Percentiles rank a stretch among this genome's conserved stretches.
These are phyloP conservation scores for Gaultheria prostrata DNA, from an alignment of 148 eudicot genomes.

Conservation along the genomic window DNA sequence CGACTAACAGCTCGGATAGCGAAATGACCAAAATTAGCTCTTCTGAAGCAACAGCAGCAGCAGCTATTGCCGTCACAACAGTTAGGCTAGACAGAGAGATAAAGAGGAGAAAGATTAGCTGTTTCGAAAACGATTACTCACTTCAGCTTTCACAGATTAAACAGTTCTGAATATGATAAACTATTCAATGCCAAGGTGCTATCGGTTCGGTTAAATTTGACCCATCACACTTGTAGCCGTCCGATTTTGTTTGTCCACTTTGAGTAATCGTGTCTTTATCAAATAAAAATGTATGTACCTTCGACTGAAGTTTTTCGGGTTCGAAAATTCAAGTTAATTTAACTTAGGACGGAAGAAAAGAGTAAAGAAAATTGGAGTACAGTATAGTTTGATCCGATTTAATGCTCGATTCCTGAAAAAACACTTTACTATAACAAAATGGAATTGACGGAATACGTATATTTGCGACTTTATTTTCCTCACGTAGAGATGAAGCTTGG, in stretches of 20 bases:
- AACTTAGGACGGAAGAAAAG: too few species aligned
- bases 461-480: too few species aligned
- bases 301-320: too few species aligned
- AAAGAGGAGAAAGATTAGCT: slow-evolving; percentile 17
- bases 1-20: neutral
- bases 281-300: neutral
- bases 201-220: neutral
- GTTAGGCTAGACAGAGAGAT: slow-evolving; percentile 9
- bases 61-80: neutral
- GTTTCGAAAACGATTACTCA: slow-evolving; percentile 10
- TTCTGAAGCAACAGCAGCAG: neutral
- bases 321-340: too few species aligned
- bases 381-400: too few species aligned
- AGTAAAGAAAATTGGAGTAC: too few species aligned
- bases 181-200: neutral
- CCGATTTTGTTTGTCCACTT: neutral
- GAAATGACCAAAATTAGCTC: slow-evolving; percentile 5
- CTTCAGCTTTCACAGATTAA: slow-evolving; percentile 21
- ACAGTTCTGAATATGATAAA: neutral
- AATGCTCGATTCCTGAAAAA: neutral
- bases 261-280: neutral
- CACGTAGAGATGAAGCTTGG: too few species aligned
- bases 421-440: neutral
- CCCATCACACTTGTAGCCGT: neutral
- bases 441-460: neutral